A percentile compares a stretch with the other conserved stretches of the same genome.
Evolutionary conservation across 2,329 filamentous ascomycete species (phyloP).

Genomic region (Xylaria sp.): DNA sequence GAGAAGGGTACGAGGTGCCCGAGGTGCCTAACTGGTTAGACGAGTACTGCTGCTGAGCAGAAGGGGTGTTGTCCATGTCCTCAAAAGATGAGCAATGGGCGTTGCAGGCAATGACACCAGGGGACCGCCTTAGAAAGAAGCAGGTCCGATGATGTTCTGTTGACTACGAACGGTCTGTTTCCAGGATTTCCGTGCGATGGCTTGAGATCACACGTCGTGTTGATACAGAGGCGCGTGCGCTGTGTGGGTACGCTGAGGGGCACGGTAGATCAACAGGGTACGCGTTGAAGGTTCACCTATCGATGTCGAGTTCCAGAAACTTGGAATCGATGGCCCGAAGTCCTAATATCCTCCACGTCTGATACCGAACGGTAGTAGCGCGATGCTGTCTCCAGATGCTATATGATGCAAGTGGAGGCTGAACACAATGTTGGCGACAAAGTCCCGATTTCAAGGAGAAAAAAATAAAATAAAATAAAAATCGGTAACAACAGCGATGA

Average conservation of each 20-base stretch:
- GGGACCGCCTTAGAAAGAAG: slow-evolving; percentile 42
- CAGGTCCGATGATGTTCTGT: slow-evolving; percentile 42
- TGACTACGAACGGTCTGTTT: slow-evolving; percentile 31
- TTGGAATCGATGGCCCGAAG: slow-evolving; percentile 40
- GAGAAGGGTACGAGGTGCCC: slow-evolving; percentile 63
- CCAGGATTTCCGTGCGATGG: slow-evolving; percentile 14
- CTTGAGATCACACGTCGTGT: slow-evolving; percentile 33
- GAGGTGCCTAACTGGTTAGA: slow-evolving; percentile 68
- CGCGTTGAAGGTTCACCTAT: slow-evolving; percentile 34
- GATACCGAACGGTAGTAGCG: slow-evolving; percentile 47
- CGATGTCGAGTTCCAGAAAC: slow-evolving; percentile 38
- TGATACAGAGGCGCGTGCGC: slow-evolving; percentile 26
- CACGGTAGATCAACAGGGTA: slow-evolving; percentile 33
- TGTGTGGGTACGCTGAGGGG: slow-evolving; percentile 37
- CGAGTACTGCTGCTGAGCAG: slow-evolving; percentile 57
- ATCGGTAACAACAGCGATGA: slow-evolving; percentile 44
- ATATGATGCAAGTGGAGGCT: slow-evolving; percentile 37
- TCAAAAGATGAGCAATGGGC: slow-evolving; percentile 46
- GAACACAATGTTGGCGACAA: slow-evolving; percentile 44
- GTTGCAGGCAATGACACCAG: slow-evolving; percentile 42
- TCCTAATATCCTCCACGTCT: slow-evolving; percentile 49
- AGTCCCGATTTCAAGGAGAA: slow-evolving; percentile 38
- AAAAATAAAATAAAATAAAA: slow-evolving; percentile 32
- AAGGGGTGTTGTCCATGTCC: slow-evolving; percentile 64
- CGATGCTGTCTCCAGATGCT: slow-evolving; percentile 43